A percentile compares a stretch with the other conserved stretches of the same genome.
phyloP scores from a whole-genome alignment of 1,284 basidiomycete genomes.

The Cryptococcus deneoformans region DNA sequence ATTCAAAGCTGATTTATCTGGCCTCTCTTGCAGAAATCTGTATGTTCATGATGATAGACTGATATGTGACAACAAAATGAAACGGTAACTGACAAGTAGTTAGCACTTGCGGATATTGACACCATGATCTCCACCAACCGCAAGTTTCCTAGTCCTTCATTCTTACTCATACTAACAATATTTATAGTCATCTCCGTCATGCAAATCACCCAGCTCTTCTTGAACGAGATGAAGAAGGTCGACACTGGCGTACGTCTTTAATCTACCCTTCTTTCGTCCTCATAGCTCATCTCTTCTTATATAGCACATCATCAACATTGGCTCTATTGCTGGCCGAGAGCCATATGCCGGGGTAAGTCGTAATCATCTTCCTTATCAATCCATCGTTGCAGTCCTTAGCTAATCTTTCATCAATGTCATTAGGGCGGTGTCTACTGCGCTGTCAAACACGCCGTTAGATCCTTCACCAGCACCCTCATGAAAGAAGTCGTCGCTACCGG shows the following conservation, averaged over 20 bases:
- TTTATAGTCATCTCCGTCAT: constrained; percentile 37
- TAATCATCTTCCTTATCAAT: too few relatives aligned
- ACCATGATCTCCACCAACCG: constrained; percentile 85
- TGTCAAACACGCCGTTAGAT: constrained; percentile 64
- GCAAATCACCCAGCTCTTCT: constrained; percentile 39
- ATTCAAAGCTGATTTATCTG: not conserved
- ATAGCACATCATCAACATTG: constrained; percentile 87
- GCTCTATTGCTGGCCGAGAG: constrained; percentile 90
- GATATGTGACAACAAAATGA: constrained; percentile 4
- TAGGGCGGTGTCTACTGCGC: constrained; percentile 55
- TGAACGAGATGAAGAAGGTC: constrained; percentile 79
- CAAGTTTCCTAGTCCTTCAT: constrained; percentile 1
- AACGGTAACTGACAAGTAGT: constrained; percentile 9
- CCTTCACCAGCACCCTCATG: constrained; percentile 81
- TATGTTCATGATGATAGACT: not conserved
- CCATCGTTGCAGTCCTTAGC: too few relatives aligned
- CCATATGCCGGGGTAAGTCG: constrained; percentile 65
- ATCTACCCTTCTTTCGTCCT: not conserved
- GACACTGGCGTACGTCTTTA: constrained; percentile 59
- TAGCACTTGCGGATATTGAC: constrained; percentile 40
- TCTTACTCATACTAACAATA: not conserved
- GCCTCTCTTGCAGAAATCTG: not conserved
- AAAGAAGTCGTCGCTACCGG: constrained; percentile 84
- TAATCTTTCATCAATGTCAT: too few relatives aligned
- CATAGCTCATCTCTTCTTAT: not conserved